Evolutionary conservation across 2,329 filamentous ascomycete species (phyloP).

Genomic region (Ophiostoma montium): DNA sequence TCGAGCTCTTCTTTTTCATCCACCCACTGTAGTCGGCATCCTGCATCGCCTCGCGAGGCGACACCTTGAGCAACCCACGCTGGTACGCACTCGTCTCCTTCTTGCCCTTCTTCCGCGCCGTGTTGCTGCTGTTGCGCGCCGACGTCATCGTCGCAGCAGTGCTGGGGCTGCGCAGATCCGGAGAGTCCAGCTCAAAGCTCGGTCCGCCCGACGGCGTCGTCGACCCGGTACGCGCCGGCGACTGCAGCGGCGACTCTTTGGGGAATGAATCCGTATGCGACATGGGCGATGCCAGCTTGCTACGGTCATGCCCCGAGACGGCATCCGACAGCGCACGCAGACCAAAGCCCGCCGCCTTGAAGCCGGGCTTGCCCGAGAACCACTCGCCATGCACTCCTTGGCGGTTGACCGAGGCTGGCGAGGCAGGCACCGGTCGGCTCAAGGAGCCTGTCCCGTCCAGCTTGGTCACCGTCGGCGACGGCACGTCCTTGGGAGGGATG

Average conservation of each 20-base stretch:
- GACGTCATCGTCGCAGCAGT: constrained; percentile 32
- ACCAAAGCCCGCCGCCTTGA: constrained; percentile 45
- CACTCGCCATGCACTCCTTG: constrained; percentile 39
- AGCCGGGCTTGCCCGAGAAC: constrained; percentile 36
- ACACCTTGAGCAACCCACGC: constrained; percentile 67
- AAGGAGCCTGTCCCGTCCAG: constrained; percentile 32
- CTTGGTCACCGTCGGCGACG: constrained; percentile 45
- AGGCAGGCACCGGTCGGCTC: constrained; percentile 22
- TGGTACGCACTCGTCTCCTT: constrained; percentile 92
- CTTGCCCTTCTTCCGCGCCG: constrained; percentile 58
- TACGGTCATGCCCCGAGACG: constrained; percentile 38
- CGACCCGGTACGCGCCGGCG: constrained; percentile 64
- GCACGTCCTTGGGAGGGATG: constrained; percentile 38
- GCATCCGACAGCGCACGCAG: constrained; percentile 75
- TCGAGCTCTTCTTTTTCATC: constrained; percentile 99
- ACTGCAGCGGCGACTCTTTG: constrained; percentile 41
- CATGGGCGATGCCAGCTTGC: constrained; percentile 34
- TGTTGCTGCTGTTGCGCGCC: constrained; percentile 27
- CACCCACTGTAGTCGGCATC: constrained; percentile 89
- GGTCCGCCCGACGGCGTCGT: constrained; percentile 49
- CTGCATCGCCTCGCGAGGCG: constrained; percentile 69
- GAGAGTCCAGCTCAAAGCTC: constrained; percentile 69
- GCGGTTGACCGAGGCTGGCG: constrained; percentile 27
- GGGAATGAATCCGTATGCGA: constrained; percentile 35
- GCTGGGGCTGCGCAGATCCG: constrained; percentile 46